Base-by-base conservation (phyloP, 208 protist species). In the Acanthamoeba castellanii region DNA sequence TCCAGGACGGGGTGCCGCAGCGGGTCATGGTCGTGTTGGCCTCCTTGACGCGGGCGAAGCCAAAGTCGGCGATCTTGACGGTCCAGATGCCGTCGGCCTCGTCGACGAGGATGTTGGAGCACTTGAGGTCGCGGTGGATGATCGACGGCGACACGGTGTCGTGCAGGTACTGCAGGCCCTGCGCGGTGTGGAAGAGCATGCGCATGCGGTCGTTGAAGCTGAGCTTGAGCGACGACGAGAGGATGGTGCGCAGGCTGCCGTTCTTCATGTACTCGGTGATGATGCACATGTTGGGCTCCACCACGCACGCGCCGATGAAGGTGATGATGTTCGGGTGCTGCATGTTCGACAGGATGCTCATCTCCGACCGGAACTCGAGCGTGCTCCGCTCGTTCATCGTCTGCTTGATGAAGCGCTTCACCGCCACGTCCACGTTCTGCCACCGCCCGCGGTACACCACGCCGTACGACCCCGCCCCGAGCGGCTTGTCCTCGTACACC, bases 211-310 rank as follows among this genome's bases (percentile, higher is more conserved):
- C 74, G 74, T 7, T 25, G 74, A 82, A 82, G 74, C 42, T 82
- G 37, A 82, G 42, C 81, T 89, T 89, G 45, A 66, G 50, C 50
- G 45, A 57, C 25, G 27, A 34, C 30, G 50, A 64, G 52, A 89
- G 81, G 47, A 89, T 64, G 22, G 32, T 3, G 7, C 45, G 52
- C 50, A 89, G 50, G 81, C n/a, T 66, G 9, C 81, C 81, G 52
- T 64, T 57, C 50, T 89, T 64, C 81, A 89, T 89, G 52, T 55
- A 89, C 81, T 89, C 81, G n/a, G 81, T 89, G 52, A 89, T 89
- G 52, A 89, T 64, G 81, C 81, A 89, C 50, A 66, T 0, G 81
- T 89, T 89, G 50, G 50, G 50, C 50, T 57, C 50, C n/a, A 50
- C n/a, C 50, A 89, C 52, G 81, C 81, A 89, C 0, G 52, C 81